Conservation (phyloP, 225 moss, liverwort and hornwort genomes). For the Bryoerythrophyllum caledonicum region DNA sequence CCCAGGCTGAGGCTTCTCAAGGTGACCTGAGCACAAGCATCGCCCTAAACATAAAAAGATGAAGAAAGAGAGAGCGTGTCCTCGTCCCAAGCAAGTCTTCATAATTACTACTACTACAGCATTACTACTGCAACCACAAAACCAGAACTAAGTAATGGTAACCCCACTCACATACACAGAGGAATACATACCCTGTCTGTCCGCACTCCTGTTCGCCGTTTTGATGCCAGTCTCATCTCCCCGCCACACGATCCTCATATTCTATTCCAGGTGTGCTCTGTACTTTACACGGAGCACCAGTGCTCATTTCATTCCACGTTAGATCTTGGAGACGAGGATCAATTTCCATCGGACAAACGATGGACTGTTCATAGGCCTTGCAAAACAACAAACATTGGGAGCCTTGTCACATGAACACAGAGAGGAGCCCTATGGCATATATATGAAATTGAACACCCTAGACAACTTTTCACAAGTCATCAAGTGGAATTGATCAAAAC, state of each 20-base stretch:
- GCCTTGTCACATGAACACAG: not conserved
- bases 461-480: not conserved
- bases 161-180: not conserved
- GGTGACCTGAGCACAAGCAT: too few relatives aligned
- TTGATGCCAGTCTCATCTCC: not conserved
- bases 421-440: not conserved
- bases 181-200: not conserved
- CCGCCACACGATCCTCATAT: not conserved
- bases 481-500: not conserved
- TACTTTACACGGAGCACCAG: slow-evolving; percentile 2
- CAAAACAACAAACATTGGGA: not conserved
- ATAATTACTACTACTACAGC: not conserved
- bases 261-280: not conserved
- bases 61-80: too few relatives aligned
- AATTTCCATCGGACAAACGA: too few relatives aligned
- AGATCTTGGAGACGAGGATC: too few relatives aligned
- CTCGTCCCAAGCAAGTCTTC: not conserved
- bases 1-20: too few relatives aligned
- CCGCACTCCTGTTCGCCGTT: not conserved
- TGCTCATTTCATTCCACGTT: not conserved
- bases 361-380: not conserved
- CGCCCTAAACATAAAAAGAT: too few relatives aligned
- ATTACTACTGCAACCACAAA: not conserved
- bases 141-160: not conserved
- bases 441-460: not conserved